Evolutionary conservation across 2,329 filamentous ascomycete genomes (phyloP).

Genomic region (Aspergillus pseudoterreus): DNA sequence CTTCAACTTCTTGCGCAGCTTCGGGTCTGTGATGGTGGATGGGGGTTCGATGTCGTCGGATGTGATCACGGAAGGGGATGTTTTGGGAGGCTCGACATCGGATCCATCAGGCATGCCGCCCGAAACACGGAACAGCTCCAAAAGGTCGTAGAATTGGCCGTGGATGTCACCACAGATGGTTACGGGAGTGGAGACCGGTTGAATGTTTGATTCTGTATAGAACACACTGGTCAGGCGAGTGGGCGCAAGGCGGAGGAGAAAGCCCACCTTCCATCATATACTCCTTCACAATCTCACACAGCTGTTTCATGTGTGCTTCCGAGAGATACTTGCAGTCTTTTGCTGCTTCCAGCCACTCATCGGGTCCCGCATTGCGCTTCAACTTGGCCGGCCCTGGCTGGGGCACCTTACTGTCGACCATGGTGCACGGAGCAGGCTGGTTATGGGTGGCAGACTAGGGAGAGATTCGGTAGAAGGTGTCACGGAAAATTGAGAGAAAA

Average conservation of each 20-base stretch:
- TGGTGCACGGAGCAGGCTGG: slow-evolving; percentile 15
- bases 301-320: slow-evolving; percentile 94
- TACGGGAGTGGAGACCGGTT: slow-evolving; percentile 93
- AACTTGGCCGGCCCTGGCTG: slow-evolving; percentile 88
- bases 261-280: slow-evolving; percentile 88
- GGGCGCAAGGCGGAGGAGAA: background rate
- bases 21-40: slow-evolving; percentile 81
- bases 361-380: slow-evolving; percentile 75
- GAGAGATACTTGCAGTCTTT: slow-evolving; percentile 97
- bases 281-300: slow-evolving; percentile 98
- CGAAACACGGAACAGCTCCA: slow-evolving; percentile 94
- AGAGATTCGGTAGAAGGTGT: background rate
- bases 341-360: slow-evolving; percentile 95
- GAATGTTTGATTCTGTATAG: slow-evolving; percentile 85
- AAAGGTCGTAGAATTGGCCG: slow-evolving; percentile 95
- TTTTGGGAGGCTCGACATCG: slow-evolving; percentile 64
- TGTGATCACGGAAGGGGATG: slow-evolving; percentile 70
- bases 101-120: slow-evolving; percentile 92
- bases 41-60: slow-evolving; percentile 92
- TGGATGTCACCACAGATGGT: slow-evolving; percentile 98
- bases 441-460: background rate
- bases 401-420: slow-evolving; percentile 61
- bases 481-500: background rate
- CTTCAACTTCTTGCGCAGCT: slow-evolving; percentile 80
- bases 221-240: slow-evolving; percentile 11